Conservation (phyloP, 495 filamentous ascomycete species). For the Xylaria bambusicola region DNA sequence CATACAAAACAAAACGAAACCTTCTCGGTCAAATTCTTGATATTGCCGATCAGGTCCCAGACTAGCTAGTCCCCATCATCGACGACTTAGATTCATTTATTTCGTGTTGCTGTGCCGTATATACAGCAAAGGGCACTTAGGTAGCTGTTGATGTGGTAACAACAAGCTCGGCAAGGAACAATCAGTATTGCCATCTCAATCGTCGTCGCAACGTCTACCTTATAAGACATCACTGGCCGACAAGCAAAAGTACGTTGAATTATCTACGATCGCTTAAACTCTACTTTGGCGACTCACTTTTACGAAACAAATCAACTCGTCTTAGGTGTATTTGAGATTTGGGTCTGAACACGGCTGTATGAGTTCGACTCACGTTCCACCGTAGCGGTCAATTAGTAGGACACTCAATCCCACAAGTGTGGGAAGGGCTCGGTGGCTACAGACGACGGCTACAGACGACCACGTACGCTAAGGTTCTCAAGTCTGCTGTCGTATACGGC, state of each 20-base stretch:
- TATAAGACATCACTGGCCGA: background rate
- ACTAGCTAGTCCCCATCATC: slow-evolving; percentile 14
- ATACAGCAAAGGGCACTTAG: background rate
- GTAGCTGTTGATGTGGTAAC: background rate
- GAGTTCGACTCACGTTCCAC: slow-evolving; percentile 9
- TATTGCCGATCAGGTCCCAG: slow-evolving; percentile 16
- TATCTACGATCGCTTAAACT: background rate
- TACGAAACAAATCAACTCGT: background rate
- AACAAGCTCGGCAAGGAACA: background rate
- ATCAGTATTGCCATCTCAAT: background rate
- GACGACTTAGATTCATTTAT: background rate
- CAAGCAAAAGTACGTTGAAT: background rate
- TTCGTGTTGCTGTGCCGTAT: background rate
- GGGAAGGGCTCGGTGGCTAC: slow-evolving; percentile 6
- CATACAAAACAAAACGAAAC: slow-evolving; percentile 21
- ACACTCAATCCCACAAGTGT: background rate
- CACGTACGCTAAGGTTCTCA: too few species aligned
- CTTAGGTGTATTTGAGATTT: background rate
- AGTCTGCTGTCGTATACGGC: too few species aligned
- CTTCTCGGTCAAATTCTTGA: slow-evolving; percentile 22
- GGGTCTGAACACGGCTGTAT: background rate
- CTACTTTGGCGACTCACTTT: background rate
- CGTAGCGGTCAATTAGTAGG: background rate
- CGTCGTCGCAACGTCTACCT: background rate
- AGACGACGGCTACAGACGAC: too few species aligned